Percentiles rank a stretch among this genome's conserved stretches.
phyloP scores from a whole-genome alignment of 2,329 filamentous ascomycete genomes.

The Nannizzia gypsea region DNA sequence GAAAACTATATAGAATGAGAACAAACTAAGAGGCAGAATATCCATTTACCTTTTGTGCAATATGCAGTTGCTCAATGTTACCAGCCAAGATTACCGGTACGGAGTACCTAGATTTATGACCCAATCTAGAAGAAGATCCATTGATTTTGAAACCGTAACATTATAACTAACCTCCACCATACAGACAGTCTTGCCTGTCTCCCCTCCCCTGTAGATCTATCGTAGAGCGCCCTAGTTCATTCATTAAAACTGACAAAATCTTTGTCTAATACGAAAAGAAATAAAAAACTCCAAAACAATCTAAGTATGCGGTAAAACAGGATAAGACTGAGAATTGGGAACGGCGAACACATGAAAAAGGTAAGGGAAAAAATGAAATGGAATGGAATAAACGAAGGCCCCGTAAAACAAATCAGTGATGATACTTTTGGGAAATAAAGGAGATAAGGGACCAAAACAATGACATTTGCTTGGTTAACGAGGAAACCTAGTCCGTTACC shows the following conservation, averaged over 20 bases:
- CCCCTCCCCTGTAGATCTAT: background rate
- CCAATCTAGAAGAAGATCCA: background rate
- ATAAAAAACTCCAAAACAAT: background rate
- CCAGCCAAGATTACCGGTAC: background rate
- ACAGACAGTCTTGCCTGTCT: background rate
- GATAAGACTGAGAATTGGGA: background rate
- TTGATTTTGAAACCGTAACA: background rate
- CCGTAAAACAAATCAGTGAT: background rate
- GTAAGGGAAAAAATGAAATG: background rate
- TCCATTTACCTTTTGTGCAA: too few relatives aligned
- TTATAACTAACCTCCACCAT: background rate
- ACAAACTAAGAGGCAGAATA: too few relatives aligned
- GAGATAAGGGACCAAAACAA: background rate
- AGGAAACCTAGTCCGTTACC: conserved; percentile 34
- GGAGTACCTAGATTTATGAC: too few relatives aligned
- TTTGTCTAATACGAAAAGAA: background rate
- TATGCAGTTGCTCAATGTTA: background rate
- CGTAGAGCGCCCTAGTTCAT: background rate
- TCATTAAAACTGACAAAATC: background rate
- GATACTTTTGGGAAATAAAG: background rate
- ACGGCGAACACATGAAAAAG: background rate
- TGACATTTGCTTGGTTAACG: background rate
- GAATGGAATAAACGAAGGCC: background rate
- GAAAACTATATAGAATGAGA: too few relatives aligned
- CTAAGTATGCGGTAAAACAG: background rate